These are phyloP conservation scores for Oryza longistaminata DNA, from an alignment of 176 grass and related monocot genomes.

Conservation along the genomic window DNA sequence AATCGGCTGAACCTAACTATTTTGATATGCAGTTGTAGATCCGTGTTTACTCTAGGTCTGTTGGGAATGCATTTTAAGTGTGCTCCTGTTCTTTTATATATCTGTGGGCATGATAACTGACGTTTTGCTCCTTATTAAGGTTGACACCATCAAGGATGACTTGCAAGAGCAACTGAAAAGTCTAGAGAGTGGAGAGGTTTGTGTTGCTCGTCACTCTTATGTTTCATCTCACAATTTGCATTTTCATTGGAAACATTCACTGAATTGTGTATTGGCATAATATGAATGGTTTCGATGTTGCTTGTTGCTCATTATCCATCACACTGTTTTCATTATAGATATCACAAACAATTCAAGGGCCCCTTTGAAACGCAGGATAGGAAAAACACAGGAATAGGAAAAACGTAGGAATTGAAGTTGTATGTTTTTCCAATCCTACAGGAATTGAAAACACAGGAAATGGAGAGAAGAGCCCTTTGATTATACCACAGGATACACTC, in stretches of 20 bases:
- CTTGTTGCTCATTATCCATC: background rate
- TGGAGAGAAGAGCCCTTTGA: too few species aligned
- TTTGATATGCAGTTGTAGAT: background rate
- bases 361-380: too few species aligned
- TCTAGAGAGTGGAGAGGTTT: conserved; percentile 70
- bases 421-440: too few species aligned
- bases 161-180: conserved; percentile 61
- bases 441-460: too few species aligned
- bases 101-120: background rate
- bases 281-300: background rate
- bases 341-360: background rate
- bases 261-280: background rate
- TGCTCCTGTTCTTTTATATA: background rate
- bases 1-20: background rate
- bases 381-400: too few species aligned
- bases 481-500: too few species aligned
- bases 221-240: background rate
- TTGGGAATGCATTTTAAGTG: background rate
- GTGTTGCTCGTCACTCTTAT: conserved; percentile 4
- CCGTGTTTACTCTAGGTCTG: background rate
- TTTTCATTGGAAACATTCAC: background rate
- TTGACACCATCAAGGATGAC: conserved; percentile 66
- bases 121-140: conserved; percentile 41
- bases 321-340: background rate
- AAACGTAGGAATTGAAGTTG: too few species aligned